These are phyloP conservation scores for Tricholoma sp. DNA, from an alignment of 768 basidiomycete species.

Conservation along the genomic window DNA sequence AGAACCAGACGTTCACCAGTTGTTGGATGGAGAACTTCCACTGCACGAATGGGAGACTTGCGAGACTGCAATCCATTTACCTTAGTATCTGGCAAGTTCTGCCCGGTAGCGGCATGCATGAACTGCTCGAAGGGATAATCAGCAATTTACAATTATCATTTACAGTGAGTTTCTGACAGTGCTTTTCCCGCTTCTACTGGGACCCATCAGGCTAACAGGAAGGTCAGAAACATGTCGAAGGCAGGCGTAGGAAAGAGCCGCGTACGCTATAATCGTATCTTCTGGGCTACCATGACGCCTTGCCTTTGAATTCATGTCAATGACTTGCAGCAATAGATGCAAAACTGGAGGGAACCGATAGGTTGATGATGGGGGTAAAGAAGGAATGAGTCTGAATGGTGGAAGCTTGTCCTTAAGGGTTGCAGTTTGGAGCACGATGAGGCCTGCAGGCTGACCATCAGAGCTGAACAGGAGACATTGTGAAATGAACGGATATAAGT, in stretches of 20 bases:
- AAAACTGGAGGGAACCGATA: neutral
- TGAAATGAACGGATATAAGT: neutral
- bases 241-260: neutral
- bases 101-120: neutral
- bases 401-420: neutral
- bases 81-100: neutral
- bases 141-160: neutral
- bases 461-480: neutral
- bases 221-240: neutral
- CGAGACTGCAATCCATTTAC: neutral
- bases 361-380: neutral
- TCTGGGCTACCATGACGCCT: neutral
- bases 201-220: neutral
- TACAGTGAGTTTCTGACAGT: neutral
- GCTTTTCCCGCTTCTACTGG: neutral
- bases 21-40: neutral
- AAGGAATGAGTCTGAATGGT: neutral
- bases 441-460: constrained; percentile 1
- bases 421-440: neutral
- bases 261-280: neutral
- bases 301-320: neutral
- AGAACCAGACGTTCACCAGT: neutral
- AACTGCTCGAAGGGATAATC: neutral
- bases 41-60: neutral
- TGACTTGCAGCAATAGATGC: neutral